These are phyloP conservation scores for Purpureocillium takamizusanense DNA, from an alignment of 2,329 filamentous ascomycete species.

Conservation along the genomic window DNA sequence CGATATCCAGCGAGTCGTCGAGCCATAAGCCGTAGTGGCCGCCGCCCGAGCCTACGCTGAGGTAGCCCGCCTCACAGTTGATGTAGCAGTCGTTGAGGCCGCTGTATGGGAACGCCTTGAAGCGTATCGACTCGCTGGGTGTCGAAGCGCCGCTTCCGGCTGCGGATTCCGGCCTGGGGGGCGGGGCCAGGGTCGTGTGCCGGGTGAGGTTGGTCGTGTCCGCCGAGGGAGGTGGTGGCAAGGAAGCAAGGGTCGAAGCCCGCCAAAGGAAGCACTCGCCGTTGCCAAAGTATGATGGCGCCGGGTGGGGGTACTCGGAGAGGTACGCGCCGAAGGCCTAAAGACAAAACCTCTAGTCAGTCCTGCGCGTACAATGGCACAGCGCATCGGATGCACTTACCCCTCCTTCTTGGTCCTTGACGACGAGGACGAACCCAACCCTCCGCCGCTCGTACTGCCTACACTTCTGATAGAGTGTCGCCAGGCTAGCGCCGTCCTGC, in stretches of 20 bases:
- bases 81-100: constrained; percentile 96
- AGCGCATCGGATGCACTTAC: no score
- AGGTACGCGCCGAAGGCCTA: constrained; percentile 88
- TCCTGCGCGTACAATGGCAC: background rate
- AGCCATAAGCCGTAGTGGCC: constrained; percentile 93
- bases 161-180: constrained; percentile 7
- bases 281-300: constrained; percentile 83
- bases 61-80: constrained; percentile 75
- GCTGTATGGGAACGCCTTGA: constrained; percentile 95
- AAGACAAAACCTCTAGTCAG: background rate
- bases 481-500: constrained; percentile 80
- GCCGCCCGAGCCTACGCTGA: constrained; percentile 81
- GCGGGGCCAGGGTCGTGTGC: constrained; percentile 25
- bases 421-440: constrained; percentile 82
- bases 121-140: constrained; percentile 66
- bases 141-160: constrained; percentile 13
- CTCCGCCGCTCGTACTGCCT: constrained; percentile 57
- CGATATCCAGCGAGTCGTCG: constrained; percentile 73
- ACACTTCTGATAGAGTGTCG: constrained; percentile 77
- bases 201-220: constrained; percentile 39
- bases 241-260: constrained; percentile 47
- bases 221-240: constrained; percentile 41
- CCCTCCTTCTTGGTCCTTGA: constrained; percentile 67
- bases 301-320: constrained; percentile 75
- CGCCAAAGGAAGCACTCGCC: constrained; percentile 80